Base-by-base conservation (phyloP, 2,329 filamentous ascomycete species). In the Teratosphaeriaceae sp. region DNA sequence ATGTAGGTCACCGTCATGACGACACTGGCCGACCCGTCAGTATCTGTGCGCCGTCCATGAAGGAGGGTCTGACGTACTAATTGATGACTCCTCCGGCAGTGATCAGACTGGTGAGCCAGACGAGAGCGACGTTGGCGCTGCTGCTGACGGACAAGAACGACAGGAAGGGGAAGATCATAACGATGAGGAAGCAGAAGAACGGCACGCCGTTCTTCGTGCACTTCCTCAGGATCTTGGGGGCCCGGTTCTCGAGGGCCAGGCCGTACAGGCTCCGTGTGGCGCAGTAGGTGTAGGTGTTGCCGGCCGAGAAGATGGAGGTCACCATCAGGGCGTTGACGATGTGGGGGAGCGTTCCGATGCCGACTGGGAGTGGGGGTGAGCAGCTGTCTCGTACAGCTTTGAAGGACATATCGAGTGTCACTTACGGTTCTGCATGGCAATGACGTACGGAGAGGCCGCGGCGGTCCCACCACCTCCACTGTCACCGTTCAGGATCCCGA, bases 1-100 rank as follows among this genome's bases (percentile, higher is more conserved):
- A 79, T 66, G 60, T 77, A 80, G n/a, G 76, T 80, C 19, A 73
- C 58, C 35, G 65, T 66, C 65, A 80, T 79, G 58, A 76, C 69
- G 46, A 82, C 71, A 61, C 37, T 39, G 26, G n/a, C n/a, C n/a
- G n/a, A n/a, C n/a, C n/a, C n/a, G n/a, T n/a, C n/a, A n/a, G n/a
- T n/a, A n/a, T n/a, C n/a, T n/a, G n/a, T n/a, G n/a, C n/a, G n/a
- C n/a, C n/a, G n/a, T n/a, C n/a, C n/a, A n/a, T n/a, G n/a, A n/a
- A n/a, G n/a, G n/a, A n/a, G n/a, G n/a, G n/a, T n/a, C n/a, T n/a
- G 35, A 16, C 37, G 15, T 39, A 39, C 37, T 48, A 42, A 24
- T 37, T 30, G 34, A 41, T 46, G 27, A 44, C 15, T 26, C 41
- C 29, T 22, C 72, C 75, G 5, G 73, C 76, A 6, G 75, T 79